Base-by-base conservation (phyloP, 306 rosid genomes). In the Carpinus fangiana region DNA sequence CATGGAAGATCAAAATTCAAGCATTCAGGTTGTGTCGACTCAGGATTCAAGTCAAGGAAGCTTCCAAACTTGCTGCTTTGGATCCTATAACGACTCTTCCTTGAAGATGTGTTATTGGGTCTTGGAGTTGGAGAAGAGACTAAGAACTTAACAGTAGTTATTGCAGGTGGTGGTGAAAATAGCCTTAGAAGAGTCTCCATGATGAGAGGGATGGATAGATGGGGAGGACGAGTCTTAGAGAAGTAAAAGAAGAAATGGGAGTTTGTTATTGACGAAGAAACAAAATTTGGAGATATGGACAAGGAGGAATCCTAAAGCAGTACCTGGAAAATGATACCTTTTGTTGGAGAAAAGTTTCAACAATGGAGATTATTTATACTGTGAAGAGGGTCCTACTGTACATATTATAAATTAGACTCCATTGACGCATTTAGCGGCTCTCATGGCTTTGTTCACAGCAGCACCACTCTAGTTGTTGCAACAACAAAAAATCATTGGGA, bases 41-140 rank as follows among this genome's bases (percentile, higher is more conserved):
- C 88, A 0, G 94, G 90, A 78, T 84, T 80, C 12, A 94, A 76
- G 28, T 89, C 85, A n/a, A 92, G 91, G 68, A 94, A 94, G 57
- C 80, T 84, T 16, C 86, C 91, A 20, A 78, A 88, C 61, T 82
- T 89, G 78, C 83, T 84, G 87, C 74, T 81, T 9, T 43, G 75
- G 81, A 78, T 78, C 50, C 21, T 78, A 45, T 64, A 66, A 28
- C 8, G 69, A 57, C 23, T 17, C 43, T 78, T 90, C 72, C 60
- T 83, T 48, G 82, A 50, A 67, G 83, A 76, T 41, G 80, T 47
- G 51, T 51, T 36, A 79, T 80, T 75, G 70, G 83, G 52, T 72
- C 14, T 45, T 6, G 64, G 57, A 21, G 71, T 45, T 6, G 64
- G 57, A 21, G 71, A 82, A 77, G 81, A 64, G 38, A 66, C 62